These are phyloP conservation scores for Arthrobotrys musiformis DNA, from an alignment of 2,329 filamentous ascomycete genomes.

Conservation along the genomic window DNA sequence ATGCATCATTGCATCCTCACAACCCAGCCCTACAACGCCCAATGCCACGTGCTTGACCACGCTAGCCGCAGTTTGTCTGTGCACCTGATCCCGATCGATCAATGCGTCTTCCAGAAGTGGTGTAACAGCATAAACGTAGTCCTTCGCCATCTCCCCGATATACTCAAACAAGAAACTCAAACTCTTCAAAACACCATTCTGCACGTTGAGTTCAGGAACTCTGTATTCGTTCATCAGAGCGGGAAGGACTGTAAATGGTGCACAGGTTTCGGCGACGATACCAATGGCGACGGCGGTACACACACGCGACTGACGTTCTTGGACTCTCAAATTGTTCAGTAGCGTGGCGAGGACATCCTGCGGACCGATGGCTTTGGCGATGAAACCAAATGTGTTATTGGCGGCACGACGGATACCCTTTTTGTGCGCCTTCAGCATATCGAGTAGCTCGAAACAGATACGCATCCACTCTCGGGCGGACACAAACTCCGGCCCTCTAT, in stretches of 20 bases:
- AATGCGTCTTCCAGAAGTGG: constrained; percentile 95
- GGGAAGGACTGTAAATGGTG: constrained; percentile 97
- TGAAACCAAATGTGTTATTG: constrained; percentile 99
- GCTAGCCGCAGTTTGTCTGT: constrained; percentile 93
- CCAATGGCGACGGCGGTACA: constrained; percentile 98
- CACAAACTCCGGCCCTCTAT: constrained; percentile 94
- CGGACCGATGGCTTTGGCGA: constrained; percentile 97
- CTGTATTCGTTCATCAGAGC: constrained; percentile 99
- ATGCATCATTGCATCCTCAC: constrained; percentile 98
- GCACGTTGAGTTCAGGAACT: constrained; percentile 96
- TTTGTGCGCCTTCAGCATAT: constrained; percentile 99
- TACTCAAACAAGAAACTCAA: constrained; percentile 98
- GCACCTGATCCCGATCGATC: constrained; percentile 97
- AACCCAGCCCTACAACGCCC: constrained; percentile 95
- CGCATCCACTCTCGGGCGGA: constrained; percentile 99
- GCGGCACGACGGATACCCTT: constrained; percentile 98
- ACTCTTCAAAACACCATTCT: constrained; percentile 97
- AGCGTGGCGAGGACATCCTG: constrained; percentile 96
- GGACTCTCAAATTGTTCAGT: constrained; percentile 94
- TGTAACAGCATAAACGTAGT: constrained; percentile 98
- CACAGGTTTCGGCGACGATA: constrained; percentile 97
- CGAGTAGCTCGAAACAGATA: constrained; percentile 97
- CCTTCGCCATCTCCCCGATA: constrained; percentile 99
- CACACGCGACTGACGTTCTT: constrained; percentile 96
- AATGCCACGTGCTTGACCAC: constrained; percentile 98